These are phyloP conservation scores for Cryptococcus deneoformans DNA, from an alignment of 1,284 basidiomycete genomes.

Conservation along the genomic window DNA sequence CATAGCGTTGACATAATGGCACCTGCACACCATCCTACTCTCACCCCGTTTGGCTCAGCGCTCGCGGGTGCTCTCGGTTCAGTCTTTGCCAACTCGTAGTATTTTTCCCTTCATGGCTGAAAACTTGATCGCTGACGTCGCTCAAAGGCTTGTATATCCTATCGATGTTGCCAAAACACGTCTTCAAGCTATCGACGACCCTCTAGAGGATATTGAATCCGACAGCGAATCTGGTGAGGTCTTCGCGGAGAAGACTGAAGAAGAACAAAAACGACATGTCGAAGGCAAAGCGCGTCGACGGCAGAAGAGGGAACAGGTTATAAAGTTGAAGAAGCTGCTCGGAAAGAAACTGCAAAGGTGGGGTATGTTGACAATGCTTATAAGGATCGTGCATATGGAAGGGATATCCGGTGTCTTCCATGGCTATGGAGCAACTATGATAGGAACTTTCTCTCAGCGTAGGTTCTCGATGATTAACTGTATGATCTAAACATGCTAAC, in stretches of 20 bases:
- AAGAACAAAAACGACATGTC: slow-evolving; percentile 13
- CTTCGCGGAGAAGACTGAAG: background rate
- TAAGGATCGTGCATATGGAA: slow-evolving; percentile 71
- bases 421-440: slow-evolving; percentile 96
- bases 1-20: slow-evolving; percentile 4
- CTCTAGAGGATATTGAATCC: slow-evolving; percentile 13
- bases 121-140: background rate
- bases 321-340: slow-evolving; percentile 1
- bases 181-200: slow-evolving; percentile 66
- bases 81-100: slow-evolving; percentile 85
- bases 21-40: slow-evolving; percentile 28
- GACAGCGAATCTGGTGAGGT: slow-evolving; percentile 2
- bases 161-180: slow-evolving; percentile 95
- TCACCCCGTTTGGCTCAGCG: slow-evolving; percentile 90
- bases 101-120: background rate
- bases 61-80: slow-evolving; percentile 93
- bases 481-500: background rate
- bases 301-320: background rate
- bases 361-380: slow-evolving; percentile 61
- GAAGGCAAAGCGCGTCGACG: slow-evolving; percentile 51
- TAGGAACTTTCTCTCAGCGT: slow-evolving; percentile 97
- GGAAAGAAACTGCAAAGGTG: slow-evolving; percentile 32
- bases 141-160: slow-evolving; percentile 80
- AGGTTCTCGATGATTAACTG: slow-evolving; percentile 47
- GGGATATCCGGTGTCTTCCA: slow-evolving; percentile 81